Base-by-base conservation (phyloP, 225 moss, liverwort and hornwort genomes). In the Climacium dendroides region DNA sequence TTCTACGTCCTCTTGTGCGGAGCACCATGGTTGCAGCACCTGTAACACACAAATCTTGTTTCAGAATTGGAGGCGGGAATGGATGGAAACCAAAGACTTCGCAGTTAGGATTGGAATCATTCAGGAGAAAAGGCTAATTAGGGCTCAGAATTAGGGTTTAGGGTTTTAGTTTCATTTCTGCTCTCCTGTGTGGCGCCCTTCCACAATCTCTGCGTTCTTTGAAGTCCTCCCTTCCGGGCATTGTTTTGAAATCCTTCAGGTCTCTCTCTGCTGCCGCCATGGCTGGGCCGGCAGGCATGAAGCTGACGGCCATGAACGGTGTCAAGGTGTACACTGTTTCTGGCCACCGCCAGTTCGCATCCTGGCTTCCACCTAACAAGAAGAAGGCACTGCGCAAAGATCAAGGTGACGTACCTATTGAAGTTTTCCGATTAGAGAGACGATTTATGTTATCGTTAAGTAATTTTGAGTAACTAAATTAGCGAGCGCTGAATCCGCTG, bases 281-380 rank as follows among this genome's bases (percentile, higher is more conserved):
- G 92, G 90, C 90, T 60, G 92, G 87, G 67, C 81, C 90, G 77
- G 90, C 86, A 74, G 92, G 83, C 47, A 96, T 98, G 95, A 96
- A 95, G 89, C 91, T 95, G 54, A 96, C 96, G 29, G 90, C 91
- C 72, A 92, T 96, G 89, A 98, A 98, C 77, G 98, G 98, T 60
- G 95, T 98, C 58, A 98, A 96, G 86, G 96, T 98, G 62, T 98
- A 98, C 82, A 91, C 91, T 23, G 96, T 98, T 48, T 94, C 96
- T 25, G 98, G 96, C 35, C 94, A 96, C 83, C 93, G 94, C 43
- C 92, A 97, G 75, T 91, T 95, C 78, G 96, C 98, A 29, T 94
- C 96, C 29, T 98, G 98, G 98, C 91, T 96, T 32, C 91, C 94
- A 32, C 95, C 96, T 6, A 79, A 87, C 34, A 96, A 96, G 83